Percentiles rank a stretch among this genome's conserved stretches.
These are phyloP conservation scores for Thymus mandschuricus DNA, from an alignment of 257 asterid genomes.

Conservation along the genomic window DNA sequence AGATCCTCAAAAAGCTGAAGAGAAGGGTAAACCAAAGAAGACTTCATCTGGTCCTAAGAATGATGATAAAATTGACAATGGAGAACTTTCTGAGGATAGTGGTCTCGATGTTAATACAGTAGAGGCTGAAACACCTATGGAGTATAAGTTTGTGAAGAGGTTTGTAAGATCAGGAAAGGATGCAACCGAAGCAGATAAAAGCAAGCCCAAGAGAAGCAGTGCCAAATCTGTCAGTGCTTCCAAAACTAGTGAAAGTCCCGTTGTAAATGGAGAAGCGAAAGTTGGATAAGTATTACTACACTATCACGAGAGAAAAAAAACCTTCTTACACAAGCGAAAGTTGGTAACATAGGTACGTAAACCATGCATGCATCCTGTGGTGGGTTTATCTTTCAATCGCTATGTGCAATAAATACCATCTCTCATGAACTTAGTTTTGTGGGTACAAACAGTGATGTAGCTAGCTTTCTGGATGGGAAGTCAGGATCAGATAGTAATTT, in stretches of 20 bases:
- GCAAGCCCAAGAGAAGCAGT: conserved; percentile 44
- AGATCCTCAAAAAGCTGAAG: conserved; percentile 43
- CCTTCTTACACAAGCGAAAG: conserved; percentile 21
- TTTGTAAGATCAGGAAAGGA: conserved; percentile 46
- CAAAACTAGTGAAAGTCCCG: conserved; percentile 47
- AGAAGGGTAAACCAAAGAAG: conserved; percentile 48
- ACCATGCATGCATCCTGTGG: conserved; percentile 7
- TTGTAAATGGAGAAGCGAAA: conserved; percentile 77
- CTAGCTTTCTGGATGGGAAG: conserved; percentile 11
- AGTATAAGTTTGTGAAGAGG: conserved; percentile 53
- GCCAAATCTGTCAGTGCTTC: conserved; percentile 45
- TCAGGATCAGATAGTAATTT: conserved; percentile 23
- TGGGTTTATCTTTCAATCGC: not conserved
- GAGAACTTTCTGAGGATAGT: conserved; percentile 35
- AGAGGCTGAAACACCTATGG: conserved; percentile 30
- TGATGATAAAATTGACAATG: conserved; percentile 39
- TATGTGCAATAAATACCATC: not conserved
- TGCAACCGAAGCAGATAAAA: conserved; percentile 44
- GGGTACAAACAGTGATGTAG: conserved; percentile 2
- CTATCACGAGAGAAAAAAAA: conserved; percentile 20
- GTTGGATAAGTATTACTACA: conserved; percentile 46
- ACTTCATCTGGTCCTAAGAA: conserved; percentile 33
- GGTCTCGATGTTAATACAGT: conserved; percentile 27
- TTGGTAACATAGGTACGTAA: conserved; percentile 38
- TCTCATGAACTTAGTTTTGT: not conserved